phyloP scores from a whole-genome alignment of 2,329 filamentous ascomycete genomes.

The Microsporum canis region DNA sequence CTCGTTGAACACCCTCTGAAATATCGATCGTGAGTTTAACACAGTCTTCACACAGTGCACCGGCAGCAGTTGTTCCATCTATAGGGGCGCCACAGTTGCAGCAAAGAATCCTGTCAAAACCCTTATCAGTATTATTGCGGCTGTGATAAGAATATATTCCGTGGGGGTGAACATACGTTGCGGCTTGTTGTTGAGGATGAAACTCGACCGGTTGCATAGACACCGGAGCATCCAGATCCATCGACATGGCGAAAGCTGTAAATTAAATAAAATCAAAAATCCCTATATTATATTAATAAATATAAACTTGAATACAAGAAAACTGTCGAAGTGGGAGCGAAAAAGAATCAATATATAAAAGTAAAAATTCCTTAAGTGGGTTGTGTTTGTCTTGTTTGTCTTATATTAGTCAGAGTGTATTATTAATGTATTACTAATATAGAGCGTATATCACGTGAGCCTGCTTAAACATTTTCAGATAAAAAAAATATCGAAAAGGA shows the following conservation, averaged over 20 bases:
- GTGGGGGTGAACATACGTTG: conserved; percentile 39
- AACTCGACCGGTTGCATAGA: conserved; percentile 33
- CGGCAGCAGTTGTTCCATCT: conserved; percentile 74
- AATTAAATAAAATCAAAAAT: neutral
- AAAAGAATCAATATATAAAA: conserved; percentile 1
- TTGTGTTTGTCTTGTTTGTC: conserved; percentile 12
- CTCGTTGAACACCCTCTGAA: conserved; percentile 78
- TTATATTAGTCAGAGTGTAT: neutral
- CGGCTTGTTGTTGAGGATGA: conserved; percentile 32
- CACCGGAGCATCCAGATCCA: conserved; percentile 49
- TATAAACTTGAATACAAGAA: neutral
- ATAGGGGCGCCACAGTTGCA: conserved; percentile 96
- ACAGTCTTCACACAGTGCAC: conserved; percentile 90
- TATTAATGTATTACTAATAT: neutral
- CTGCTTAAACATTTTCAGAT: neutral
- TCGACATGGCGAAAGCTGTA: conserved; percentile 39
- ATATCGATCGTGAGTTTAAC: conserved; percentile 91
- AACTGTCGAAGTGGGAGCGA: neutral
- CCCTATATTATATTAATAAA: neutral
- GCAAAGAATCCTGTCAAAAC: conserved; percentile 64
- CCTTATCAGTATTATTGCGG: conserved; percentile 15
- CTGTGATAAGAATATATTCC: conserved; percentile 5
- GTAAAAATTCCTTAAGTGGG: neutral
- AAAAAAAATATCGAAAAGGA: neutral
- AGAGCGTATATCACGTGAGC: neutral